phyloP scores from a whole-genome alignment of 768 basidiomycete species.

The Collybia sordida region DNA sequence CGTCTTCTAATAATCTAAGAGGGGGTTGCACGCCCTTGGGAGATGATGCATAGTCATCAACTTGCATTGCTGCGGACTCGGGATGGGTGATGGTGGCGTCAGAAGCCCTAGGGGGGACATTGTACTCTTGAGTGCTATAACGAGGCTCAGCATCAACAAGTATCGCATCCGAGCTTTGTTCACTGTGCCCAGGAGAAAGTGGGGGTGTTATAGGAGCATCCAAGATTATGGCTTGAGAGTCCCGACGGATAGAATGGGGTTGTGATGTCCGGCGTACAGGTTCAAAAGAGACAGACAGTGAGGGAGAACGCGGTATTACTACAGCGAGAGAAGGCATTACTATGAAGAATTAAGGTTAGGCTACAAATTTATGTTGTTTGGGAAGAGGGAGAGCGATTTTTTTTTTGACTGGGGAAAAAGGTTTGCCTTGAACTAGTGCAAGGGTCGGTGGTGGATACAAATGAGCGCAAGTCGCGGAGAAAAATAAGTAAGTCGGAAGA shows the following conservation, averaged over 20 bases:
- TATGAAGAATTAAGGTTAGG: background rate
- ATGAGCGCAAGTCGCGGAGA: constrained; percentile 1
- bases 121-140: constrained; percentile 27
- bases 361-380: background rate
- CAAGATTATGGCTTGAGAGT: constrained; percentile 43
- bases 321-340: constrained; percentile 23
- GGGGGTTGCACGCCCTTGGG: constrained; percentile 35
- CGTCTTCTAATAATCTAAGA: constrained; percentile 65
- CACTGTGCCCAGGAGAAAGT: constrained; percentile 57
- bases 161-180: constrained; percentile 34
- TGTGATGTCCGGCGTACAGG: constrained; percentile 23
- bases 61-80: constrained; percentile 25
- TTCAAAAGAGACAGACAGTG: constrained; percentile 26
- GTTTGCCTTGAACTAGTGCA: background rate
- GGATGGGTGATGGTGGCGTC: constrained; percentile 9
- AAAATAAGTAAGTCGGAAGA: background rate
- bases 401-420: background rate
- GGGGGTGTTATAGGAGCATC: constrained; percentile 74
- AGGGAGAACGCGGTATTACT: constrained; percentile 30
- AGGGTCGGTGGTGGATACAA: constrained; percentile 3
- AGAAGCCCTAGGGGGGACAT: background rate
- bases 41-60: constrained; percentile 15
- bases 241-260: constrained; percentile 15
- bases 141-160: constrained; percentile 37
- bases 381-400: background rate